A percentile compares a stretch with the other conserved stretches of the same genome.
Conservation (phyloP, 2,329 filamentous ascomycete species). For the Xylariaceae sp. region DNA sequence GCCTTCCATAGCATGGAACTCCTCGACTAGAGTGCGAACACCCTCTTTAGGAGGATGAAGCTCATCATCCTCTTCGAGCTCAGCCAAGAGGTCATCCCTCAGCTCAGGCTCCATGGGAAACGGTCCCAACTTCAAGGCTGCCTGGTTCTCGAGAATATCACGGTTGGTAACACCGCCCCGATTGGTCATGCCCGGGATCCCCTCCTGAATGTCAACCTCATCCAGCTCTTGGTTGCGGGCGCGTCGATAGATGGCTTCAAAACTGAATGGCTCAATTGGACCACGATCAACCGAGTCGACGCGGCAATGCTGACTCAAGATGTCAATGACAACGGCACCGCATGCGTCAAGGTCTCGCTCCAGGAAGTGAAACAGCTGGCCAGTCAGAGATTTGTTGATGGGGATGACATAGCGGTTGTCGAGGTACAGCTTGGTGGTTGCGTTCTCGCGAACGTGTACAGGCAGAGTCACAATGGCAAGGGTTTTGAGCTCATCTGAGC, state of each 20-base stretch:
- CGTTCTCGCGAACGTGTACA: conserved; percentile 73
- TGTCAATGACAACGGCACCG: conserved; percentile 70
- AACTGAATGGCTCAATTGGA: conserved; percentile 60
- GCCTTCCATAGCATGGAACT: conserved; percentile 74
- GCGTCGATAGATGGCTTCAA: conserved; percentile 57
- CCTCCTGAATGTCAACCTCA: conserved; percentile 60
- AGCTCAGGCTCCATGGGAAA: conserved; percentile 80
- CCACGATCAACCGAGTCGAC: conserved; percentile 57
- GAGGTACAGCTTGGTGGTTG: conserved; percentile 74
- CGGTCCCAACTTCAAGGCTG: conserved; percentile 69
- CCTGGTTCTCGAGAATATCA: conserved; percentile 53
- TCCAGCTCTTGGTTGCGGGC: conserved; percentile 60
- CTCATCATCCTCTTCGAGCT: conserved; percentile 81
- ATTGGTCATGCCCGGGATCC: conserved; percentile 52
- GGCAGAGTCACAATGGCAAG: conserved; percentile 73
- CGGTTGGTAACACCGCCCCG: conserved; percentile 60
- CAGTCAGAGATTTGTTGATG: conserved; percentile 79
- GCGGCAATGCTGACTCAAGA: conserved; percentile 61
- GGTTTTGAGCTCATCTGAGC: conserved; percentile 73
- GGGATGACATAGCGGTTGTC: conserved; percentile 86
- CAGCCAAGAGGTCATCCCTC: conserved; percentile 79
- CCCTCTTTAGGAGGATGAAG: conserved; percentile 68
- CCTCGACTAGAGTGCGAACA: conserved; percentile 71
- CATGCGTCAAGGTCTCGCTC: conserved; percentile 82
- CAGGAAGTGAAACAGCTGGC: conserved; percentile 79